Conservation (phyloP, 1,139 yeast species). For the Pneumocystis murina region DNA sequence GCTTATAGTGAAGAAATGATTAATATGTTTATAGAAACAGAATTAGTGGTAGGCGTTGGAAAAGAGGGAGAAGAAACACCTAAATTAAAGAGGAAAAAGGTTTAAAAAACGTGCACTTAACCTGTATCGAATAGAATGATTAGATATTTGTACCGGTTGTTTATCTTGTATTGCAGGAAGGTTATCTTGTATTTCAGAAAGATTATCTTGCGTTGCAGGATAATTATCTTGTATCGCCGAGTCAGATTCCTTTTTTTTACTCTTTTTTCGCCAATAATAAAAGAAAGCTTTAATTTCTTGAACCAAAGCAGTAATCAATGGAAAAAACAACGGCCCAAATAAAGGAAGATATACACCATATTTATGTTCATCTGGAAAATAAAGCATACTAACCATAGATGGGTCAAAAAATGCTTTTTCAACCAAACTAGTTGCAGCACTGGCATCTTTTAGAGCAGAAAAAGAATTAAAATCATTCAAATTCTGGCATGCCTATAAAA, state of each 20-base stretch:
- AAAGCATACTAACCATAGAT: slow-evolving; percentile 87
- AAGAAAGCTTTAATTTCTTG: slow-evolving; percentile 29
- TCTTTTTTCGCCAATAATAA: neutral
- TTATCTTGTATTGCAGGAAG: neutral
- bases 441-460: slow-evolving; percentile 28
- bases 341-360: slow-evolving; percentile 84
- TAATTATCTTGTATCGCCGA: neutral
- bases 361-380: slow-evolving; percentile 89
- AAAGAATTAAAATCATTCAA: neutral
- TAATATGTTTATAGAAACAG: neutral
- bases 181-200: neutral
- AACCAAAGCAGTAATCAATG: slow-evolving; percentile 44
- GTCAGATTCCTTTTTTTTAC: neutral
- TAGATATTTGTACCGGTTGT: too few species aligned
- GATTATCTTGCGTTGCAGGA: neutral
- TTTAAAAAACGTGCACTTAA: neutral
- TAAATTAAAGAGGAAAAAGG: neutral
- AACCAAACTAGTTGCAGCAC: slow-evolving; percentile 40
- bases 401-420: slow-evolving; percentile 80
- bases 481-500: neutral
- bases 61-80: neutral
- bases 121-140: too few species aligned
- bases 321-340: slow-evolving; percentile 68
- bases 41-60: neutral
- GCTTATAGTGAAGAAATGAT: neutral